These are phyloP conservation scores for Thraustochytrium striatum DNA, from an alignment of 352 stramenopile genomes.

Conservation along the genomic window DNA sequence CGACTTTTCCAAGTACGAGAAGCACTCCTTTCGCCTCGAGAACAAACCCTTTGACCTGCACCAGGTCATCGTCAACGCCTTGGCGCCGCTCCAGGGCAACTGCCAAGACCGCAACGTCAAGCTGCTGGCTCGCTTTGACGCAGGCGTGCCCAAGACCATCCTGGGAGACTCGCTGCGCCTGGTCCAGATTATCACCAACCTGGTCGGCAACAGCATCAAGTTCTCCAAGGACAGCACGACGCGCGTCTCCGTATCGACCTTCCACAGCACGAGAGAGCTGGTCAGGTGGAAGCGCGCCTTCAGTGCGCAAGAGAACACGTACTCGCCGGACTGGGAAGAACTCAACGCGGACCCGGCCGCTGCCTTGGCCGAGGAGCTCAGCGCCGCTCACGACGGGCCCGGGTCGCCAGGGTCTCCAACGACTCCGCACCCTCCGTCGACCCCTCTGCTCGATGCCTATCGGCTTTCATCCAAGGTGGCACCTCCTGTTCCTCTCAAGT, in stretches of 20 bases:
- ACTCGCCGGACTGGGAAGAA: background rate
- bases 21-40: conserved; percentile 68
- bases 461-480: no score
- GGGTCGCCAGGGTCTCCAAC: no score
- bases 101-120: conserved; percentile 68
- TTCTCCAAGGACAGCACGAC: conserved; percentile 65
- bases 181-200: conserved; percentile 66
- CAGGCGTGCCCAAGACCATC: conserved; percentile 64
- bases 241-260: conserved; percentile 65
- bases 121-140: conserved; percentile 62
- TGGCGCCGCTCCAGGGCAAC: conserved; percentile 80
- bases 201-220: conserved; percentile 72
- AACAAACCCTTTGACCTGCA: conserved; percentile 69
- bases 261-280: conserved; percentile 61
- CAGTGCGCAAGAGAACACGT: background rate
- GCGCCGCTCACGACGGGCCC: background rate
- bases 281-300: no score
- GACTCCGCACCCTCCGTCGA: no score
- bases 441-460: background rate
- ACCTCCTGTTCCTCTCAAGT: no score
- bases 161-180: conserved; percentile 66
- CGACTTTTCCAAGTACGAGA: conserved; percentile 73
- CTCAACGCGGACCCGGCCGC: background rate
- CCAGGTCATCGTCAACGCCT: conserved; percentile 69
- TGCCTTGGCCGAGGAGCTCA: no score